These are phyloP conservation scores for Pinguiococcus pyrenoidosus DNA, from an alignment of 108 stramenopile species.

Conservation along the genomic window DNA sequence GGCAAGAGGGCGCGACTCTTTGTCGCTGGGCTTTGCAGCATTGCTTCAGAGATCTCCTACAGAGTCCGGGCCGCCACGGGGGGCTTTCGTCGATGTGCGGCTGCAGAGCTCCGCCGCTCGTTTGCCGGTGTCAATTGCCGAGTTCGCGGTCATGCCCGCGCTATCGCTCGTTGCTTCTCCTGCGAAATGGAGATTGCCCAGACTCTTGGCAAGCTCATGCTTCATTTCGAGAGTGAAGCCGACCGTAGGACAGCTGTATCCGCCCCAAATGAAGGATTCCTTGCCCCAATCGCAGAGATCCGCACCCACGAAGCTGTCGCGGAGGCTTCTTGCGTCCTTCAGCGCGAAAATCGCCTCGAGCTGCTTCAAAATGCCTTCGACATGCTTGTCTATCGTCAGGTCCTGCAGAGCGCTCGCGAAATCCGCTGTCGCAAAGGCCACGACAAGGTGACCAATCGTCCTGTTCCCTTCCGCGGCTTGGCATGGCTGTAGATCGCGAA, in stretches of 20 bases:
- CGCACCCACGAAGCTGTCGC: not conserved
- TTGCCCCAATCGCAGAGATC: conserved; percentile 11
- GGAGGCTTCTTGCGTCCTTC: too few species aligned
- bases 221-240: conserved; percentile 16
- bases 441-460: conserved; percentile 2
- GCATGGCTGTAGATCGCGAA: conserved; percentile 10
- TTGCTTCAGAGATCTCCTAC: too few species aligned
- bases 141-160: conserved; percentile 35
- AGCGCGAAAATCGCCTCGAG: conserved; percentile 21
- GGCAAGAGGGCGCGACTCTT: too few species aligned
- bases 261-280: conserved; percentile 9
- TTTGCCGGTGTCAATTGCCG: conserved; percentile 40
- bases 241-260: conserved; percentile 29
- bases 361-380: too few species aligned
- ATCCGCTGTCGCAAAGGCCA: conserved; percentile 21
- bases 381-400: too few species aligned
- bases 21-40: too few species aligned
- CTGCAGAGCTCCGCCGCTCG: conserved; percentile 27
- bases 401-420: too few species aligned
- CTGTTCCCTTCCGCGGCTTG: not conserved
- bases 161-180: conserved; percentile 39
- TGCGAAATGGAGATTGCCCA: conserved; percentile 25
- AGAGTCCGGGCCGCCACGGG: too few species aligned
- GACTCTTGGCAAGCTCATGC: conserved; percentile 15
- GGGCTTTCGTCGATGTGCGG: too few species aligned